Conservation (phyloP, 495 filamentous ascomycete genomes). For the Aspergillus nanangensis region DNA sequence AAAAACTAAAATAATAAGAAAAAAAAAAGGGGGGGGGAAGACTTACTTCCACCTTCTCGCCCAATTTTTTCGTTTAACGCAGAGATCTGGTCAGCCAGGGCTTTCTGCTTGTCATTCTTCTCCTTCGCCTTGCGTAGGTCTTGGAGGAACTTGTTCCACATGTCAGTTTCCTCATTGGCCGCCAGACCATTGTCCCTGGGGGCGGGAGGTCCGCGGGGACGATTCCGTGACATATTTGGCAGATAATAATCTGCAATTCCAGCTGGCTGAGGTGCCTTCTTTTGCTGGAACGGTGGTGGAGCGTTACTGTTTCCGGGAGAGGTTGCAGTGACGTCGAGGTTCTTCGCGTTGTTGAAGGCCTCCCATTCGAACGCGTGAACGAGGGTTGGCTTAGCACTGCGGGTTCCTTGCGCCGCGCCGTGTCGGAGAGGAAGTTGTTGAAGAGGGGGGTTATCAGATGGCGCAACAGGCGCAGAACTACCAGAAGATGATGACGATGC, state of each 20-base stretch:
- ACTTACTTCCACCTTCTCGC: slow-evolving; percentile 42
- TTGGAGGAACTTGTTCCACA: slow-evolving; percentile 60
- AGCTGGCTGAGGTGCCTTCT: no score
- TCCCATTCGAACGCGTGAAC: slow-evolving; percentile 21
- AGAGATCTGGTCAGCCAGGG: slow-evolving; percentile 48
- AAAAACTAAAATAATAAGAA: no score
- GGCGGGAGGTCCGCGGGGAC: slow-evolving; percentile 33
- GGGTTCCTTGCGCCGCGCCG: slow-evolving; percentile 22
- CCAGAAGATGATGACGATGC: no score
- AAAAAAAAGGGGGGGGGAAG: no score
- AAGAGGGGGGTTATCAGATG: no score
- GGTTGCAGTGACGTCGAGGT: slow-evolving; percentile 7
- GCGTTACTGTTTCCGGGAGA: neutral
- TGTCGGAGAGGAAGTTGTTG: slow-evolving; percentile 14
- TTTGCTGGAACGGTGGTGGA: neutral
- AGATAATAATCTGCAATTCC: no score
- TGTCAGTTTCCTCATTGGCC: slow-evolving; percentile 57
- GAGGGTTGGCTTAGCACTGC: slow-evolving; percentile 15
- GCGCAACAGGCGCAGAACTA: no score
- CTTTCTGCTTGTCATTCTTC: slow-evolving; percentile 52
- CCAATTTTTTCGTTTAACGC: slow-evolving; percentile 47
- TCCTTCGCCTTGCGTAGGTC: slow-evolving; percentile 57
- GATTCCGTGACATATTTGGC: slow-evolving; percentile 40
- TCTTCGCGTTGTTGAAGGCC: slow-evolving; percentile 15
- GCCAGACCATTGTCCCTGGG: slow-evolving; percentile 45